Base-by-base conservation (phyloP, 768 basidiomycete species). In the Trametes sanguinea region DNA sequence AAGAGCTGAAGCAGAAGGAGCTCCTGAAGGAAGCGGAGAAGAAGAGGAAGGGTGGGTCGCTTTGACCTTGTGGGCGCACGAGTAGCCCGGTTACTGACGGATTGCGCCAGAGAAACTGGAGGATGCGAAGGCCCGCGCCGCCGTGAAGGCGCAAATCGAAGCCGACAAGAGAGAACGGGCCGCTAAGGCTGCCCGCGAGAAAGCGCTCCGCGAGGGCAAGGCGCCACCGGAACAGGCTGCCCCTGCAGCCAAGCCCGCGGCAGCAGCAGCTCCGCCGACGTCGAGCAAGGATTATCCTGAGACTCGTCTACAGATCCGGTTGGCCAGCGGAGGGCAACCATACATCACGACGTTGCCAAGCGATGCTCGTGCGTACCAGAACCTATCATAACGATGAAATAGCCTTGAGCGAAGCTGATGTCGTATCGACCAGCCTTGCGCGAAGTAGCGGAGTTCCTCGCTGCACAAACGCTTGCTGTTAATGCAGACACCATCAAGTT, bases 61-160 rank as follows among this genome's bases (percentile, higher is more conserved):
- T n/a, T 5, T 2, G 30, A 3, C 6, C 48, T 30, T 32, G 30
- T 9, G 8, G 22, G 45, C 45, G 48, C 30, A 32, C 32, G 8
- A 16, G 7, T 11, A 6, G 9, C 16, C 17, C 11, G 14, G 22
- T 7, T 33, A 8, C 14, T 50, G 11, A 50, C 30, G 16, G 7
- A 14, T 17, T 22, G 3, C 22, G 14, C 43, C 69, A 95, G 96
- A 98, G 69, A 98, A 98, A 77, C 70, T 93, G 43, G 92, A 90
- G 54, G 96, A 98, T 51, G 87, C 87, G 10, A 88, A 87, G 69
- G 95, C 94, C 1, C 86, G 79, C 64, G 92, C 92, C 3, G 90
- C 91, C 0, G 80, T 98, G 70, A 94, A 94, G 72, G 92, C 90
- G 0, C 95, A 97, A 73, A 97, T 98, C 66, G 95, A 95, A 74